phyloP scores from a whole-genome alignment of 768 basidiomycete genomes.

The Coprinellus micaceus region DNA sequence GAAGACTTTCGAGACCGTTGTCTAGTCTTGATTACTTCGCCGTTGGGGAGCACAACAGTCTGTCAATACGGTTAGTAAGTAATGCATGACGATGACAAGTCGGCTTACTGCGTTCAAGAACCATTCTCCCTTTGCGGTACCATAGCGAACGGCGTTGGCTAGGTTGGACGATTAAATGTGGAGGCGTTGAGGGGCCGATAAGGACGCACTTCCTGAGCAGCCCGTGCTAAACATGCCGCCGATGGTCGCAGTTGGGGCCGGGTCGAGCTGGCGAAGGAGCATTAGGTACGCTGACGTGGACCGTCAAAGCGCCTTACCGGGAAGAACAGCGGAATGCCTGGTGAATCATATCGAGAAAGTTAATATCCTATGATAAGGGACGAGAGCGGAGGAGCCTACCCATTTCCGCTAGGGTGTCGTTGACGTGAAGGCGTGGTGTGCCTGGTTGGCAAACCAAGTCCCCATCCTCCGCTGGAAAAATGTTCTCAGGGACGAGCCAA shows the following conservation, averaged over 20 bases:
- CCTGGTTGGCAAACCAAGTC: constrained; percentile 77
- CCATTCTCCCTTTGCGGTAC: constrained; percentile 89
- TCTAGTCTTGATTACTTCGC: constrained; percentile 89
- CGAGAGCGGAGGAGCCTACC: constrained; percentile 29
- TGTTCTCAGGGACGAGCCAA: background rate
- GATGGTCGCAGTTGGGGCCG: constrained; percentile 75
- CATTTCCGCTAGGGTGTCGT: constrained; percentile 60
- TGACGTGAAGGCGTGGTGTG: constrained; percentile 66
- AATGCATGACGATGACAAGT: background rate
- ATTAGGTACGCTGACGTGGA: background rate
- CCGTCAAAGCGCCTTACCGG: constrained; percentile 45
- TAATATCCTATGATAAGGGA: too few species aligned
- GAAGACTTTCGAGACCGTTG: constrained; percentile 76
- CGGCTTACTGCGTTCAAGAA: constrained; percentile 69
- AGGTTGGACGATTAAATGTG: background rate
- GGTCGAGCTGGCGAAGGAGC: constrained; percentile 55
- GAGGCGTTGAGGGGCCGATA: background rate
- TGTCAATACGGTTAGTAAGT: constrained; percentile 25
- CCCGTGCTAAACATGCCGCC: constrained; percentile 87
- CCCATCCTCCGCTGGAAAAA: constrained; percentile 54
- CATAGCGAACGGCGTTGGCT: constrained; percentile 84
- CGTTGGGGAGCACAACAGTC: constrained; percentile 87
- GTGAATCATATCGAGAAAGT: too few species aligned
- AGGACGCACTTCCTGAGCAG: constrained; percentile 68
- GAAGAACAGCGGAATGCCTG: constrained; percentile 78